phyloP scores from a whole-genome alignment of 2,329 filamentous ascomycete genomes.

The Xenoacremonium recifei region DNA sequence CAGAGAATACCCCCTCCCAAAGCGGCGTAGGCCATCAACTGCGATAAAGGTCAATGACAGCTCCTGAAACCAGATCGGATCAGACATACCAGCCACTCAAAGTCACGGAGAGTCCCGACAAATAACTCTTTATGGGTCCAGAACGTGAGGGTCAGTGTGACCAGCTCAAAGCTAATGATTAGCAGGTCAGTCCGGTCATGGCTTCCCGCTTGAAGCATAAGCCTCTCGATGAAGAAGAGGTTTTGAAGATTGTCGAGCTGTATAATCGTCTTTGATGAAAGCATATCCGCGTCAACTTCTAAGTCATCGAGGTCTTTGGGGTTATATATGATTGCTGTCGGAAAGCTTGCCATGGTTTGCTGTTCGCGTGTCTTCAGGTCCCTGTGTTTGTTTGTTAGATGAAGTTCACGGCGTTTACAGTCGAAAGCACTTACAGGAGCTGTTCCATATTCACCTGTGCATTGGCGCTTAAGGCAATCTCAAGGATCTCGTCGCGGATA shows the following conservation, averaged over 20 bases:
- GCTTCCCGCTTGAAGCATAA: conserved; percentile 46
- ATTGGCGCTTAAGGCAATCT: conserved; percentile 47
- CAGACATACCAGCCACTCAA: conserved; percentile 48
- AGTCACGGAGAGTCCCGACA: conserved; percentile 38
- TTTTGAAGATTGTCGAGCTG: conserved; percentile 54
- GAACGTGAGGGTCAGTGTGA: conserved; percentile 43
- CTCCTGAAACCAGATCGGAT: too few relatives aligned
- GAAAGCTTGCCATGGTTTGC: conserved; percentile 32
- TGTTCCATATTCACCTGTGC: conserved; percentile 13
- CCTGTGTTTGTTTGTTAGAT: conserved; percentile 23
- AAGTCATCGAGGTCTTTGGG: conserved; percentile 36
- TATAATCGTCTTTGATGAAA: conserved; percentile 46
- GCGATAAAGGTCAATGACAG: too few relatives aligned
- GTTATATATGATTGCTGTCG: conserved; percentile 37
- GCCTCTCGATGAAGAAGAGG: conserved; percentile 56
- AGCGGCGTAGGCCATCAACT: conserved; percentile 50
- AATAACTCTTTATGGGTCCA: conserved; percentile 51
- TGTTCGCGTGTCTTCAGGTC: conserved; percentile 36
- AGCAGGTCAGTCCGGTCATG: conserved; percentile 39
- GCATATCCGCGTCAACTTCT: conserved; percentile 22
- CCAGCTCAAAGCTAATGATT: conserved; percentile 46
- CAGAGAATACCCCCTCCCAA: conserved; percentile 50
- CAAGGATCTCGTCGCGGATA: conserved; percentile 58
- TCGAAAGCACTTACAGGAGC: conserved; percentile 23
- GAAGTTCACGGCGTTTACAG: too few relatives aligned